phyloP scores from a whole-genome alignment of 768 basidiomycete genomes.

The Termitomyces sp. region DNA sequence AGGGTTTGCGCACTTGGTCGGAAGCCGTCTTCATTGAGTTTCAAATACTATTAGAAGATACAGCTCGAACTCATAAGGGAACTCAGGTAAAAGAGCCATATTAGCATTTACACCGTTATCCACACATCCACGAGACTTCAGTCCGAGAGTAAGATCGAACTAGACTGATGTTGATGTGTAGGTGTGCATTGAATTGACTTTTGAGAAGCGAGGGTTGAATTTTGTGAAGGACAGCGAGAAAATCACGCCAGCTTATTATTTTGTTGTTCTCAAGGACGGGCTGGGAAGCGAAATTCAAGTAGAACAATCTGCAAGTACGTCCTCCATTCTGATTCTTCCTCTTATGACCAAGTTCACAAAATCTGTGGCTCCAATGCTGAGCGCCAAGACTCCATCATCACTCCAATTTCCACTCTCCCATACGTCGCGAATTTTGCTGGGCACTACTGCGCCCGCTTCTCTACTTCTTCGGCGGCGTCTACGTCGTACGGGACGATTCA shows the following conservation, averaged over 20 bases:
- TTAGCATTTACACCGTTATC: too few species aligned
- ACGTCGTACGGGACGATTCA: conserved; percentile 45
- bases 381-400: conserved; percentile 56
- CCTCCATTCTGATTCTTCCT: too few species aligned
- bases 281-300: conserved; percentile 49
- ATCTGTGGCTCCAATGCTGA: conserved; percentile 66
- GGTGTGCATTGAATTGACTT: conserved; percentile 50
- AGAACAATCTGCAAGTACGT: conserved; percentile 63
- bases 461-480: conserved; percentile 22
- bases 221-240: conserved; percentile 50
- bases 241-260: too few species aligned
- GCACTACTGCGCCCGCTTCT: conserved; percentile 62
- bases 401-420: conserved; percentile 42
- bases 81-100: too few species aligned
- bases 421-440: conserved; percentile 42
- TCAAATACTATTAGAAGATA: too few species aligned
- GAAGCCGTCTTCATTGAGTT: too few species aligned
- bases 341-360: conserved; percentile 36
- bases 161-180: too few species aligned
- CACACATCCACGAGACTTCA: too few species aligned
- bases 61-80: too few species aligned
- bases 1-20: too few species aligned
- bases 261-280: conserved; percentile 52
- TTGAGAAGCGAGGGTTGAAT: conserved; percentile 55
- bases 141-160: too few species aligned